Percentiles rank a stretch among this genome's conserved stretches.
Conservation (phyloP, 1,284 basidiomycete genomes). For the Moesziomyces antarcticus region DNA sequence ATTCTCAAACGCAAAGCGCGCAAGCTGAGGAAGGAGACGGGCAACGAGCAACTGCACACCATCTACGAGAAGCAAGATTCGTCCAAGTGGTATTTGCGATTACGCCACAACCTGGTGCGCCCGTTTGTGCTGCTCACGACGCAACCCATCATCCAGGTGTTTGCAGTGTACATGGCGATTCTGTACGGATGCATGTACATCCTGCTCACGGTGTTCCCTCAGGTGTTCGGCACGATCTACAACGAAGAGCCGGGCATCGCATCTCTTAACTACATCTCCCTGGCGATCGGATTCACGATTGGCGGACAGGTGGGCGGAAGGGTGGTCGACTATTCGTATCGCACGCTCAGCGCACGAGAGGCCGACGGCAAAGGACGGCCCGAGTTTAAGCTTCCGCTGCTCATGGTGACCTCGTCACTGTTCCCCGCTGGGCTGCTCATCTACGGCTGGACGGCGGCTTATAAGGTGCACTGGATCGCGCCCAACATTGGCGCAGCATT, state of each 20-base stretch:
- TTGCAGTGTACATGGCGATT: slow-evolving; percentile 71
- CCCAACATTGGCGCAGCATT: slow-evolving; percentile 70
- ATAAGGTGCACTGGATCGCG: slow-evolving; percentile 75
- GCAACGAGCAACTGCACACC: slow-evolving; percentile 54
- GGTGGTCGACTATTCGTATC: slow-evolving; percentile 73
- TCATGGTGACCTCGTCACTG: slow-evolving; percentile 74
- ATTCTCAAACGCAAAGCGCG: slow-evolving; percentile 64
- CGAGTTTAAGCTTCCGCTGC: slow-evolving; percentile 69
- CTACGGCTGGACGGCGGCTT: slow-evolving; percentile 76
- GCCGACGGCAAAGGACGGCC: slow-evolving; percentile 74
- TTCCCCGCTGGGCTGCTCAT: slow-evolving; percentile 75
- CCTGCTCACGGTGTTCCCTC: slow-evolving; percentile 76
- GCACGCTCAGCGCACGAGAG: slow-evolving; percentile 70
- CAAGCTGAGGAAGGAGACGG: slow-evolving; percentile 70
- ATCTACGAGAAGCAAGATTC: slow-evolving; percentile 51
- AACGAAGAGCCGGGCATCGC: slow-evolving; percentile 71
- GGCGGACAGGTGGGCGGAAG: slow-evolving; percentile 74
- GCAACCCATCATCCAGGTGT: slow-evolving; percentile 71
- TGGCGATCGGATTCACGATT: slow-evolving; percentile 67
- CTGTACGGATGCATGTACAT: slow-evolving; percentile 69
- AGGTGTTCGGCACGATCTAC: slow-evolving; percentile 73
- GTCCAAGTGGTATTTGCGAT: slow-evolving; percentile 63
- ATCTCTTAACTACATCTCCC: slow-evolving; percentile 75
- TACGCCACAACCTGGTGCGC: slow-evolving; percentile 69
- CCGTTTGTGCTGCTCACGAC: slow-evolving; percentile 71